Conservation (phyloP, 164 flowering plant genomes). For the Macadamia tetraphylla region DNA sequence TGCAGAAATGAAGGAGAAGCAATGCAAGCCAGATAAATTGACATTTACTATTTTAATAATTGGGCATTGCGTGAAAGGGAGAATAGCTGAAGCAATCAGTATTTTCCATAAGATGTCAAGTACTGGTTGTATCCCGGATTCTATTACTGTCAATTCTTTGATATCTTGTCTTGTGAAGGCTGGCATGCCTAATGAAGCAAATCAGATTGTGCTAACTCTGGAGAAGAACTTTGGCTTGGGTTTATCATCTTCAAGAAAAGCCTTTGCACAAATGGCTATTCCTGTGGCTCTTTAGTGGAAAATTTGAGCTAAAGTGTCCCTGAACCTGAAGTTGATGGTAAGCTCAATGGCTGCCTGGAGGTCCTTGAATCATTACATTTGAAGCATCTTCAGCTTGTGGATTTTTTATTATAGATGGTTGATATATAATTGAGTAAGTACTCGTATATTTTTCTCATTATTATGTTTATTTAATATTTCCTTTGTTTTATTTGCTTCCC, state of each 20-base stretch:
- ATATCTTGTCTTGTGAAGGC: slow-evolving; percentile 70
- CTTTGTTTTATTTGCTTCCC: too few species aligned
- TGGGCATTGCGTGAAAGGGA: slow-evolving; percentile 96
- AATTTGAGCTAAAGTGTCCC: background rate
- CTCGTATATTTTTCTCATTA: background rate
- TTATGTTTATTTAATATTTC: too few species aligned
- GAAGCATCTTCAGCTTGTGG: slow-evolving; percentile 1
- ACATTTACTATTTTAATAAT: slow-evolving; percentile 87
- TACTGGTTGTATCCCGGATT: slow-evolving; percentile 62
- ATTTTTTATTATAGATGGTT: background rate
- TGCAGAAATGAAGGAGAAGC: slow-evolving; percentile 66
- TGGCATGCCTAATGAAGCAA: slow-evolving; percentile 87
- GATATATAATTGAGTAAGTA: background rate
- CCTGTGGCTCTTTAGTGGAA: slow-evolving; percentile 48
- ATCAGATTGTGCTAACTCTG: slow-evolving; percentile 26
- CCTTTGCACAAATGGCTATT: slow-evolving; percentile 24
- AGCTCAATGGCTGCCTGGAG: background rate
- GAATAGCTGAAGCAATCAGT: slow-evolving; percentile 64
- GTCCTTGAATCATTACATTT: background rate
- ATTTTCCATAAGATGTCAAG: slow-evolving; percentile 62
- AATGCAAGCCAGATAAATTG: slow-evolving; percentile 62
- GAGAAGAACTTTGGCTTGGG: slow-evolving; percentile 23
- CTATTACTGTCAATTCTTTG: slow-evolving; percentile 50
- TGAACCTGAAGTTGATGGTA: background rate
- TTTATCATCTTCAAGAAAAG: slow-evolving; percentile 23